Base-by-base conservation (phyloP, 805 yeast genomes). In the Kazachstania psychrophila region DNA sequence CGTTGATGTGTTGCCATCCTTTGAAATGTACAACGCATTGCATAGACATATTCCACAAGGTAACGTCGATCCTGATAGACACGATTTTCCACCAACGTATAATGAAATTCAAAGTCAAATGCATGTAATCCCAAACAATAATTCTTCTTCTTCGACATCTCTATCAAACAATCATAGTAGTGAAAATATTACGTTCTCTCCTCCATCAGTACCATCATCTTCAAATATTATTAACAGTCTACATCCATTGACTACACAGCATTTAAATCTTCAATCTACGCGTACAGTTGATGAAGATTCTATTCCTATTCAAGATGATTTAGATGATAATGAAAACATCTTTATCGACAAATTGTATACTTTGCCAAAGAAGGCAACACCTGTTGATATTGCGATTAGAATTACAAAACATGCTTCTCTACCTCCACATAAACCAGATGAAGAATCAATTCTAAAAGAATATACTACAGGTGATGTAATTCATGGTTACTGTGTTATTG, bases 391-490 rank as follows among this genome's bases (percentile, higher is more conserved):
- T 6, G 38, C 37, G 9, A 49, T 51, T 17, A 31, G 44, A 15
- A 23, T 49, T 3, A 51, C 54, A 4, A 48, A 47, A 29, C 38
- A 41, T 22, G 45, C 51, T 1, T 45, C 54, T 3, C 34, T 38
- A n/a, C 52, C 52, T 13, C 49, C 49, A 25, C 22, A 31, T 11
- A 34, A 31, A 12, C 46, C 49, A 10, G 54, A 55, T 23, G 41
- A 49, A n/a, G 68, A 63, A 34, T 48, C 53, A 12, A 51, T 61
- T 0, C 41, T 65, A 13, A 56, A 56, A 29, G 77, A 73, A 45
- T 77, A 66, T 46, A 68, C 67, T 25, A 73, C 74, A 17, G 79
- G 79, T 14, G 81, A 75, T 44, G 58, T 59, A 13, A 54, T 77
- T 6, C 63, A 69, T 42, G 84, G 84, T 1, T 69, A 64, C 40